phyloP scores from a whole-genome alignment of 306 rosid species.

The Cyamopsis tetragonoloba region DNA sequence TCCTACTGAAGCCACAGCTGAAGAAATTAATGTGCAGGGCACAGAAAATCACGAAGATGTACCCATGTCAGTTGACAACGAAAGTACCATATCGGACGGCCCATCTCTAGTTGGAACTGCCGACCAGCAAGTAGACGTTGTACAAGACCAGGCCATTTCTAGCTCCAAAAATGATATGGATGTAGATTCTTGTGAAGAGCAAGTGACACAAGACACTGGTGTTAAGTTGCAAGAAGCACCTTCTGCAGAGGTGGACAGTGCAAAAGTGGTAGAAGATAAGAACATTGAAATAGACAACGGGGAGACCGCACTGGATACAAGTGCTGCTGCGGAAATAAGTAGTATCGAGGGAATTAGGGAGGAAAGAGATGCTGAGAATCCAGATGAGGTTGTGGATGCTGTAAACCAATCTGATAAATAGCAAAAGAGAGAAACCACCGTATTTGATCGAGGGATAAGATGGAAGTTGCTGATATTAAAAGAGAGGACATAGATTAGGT shows the following conservation, averaged over 20 bases:
- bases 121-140: conserved; percentile 28
- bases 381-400: conserved; percentile 26
- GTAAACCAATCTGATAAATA: conserved; percentile 20
- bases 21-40: conserved; percentile 23
- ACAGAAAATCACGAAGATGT: conserved; percentile 23
- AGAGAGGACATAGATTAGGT: conserved; percentile 11
- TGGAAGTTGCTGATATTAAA: conserved; percentile 25
- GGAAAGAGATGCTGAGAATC: conserved; percentile 23
- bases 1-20: conserved; percentile 36
- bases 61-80: conserved; percentile 31
- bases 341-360: conserved; percentile 16
- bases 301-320: conserved; percentile 11
- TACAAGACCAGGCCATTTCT: conserved; percentile 17
- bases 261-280: conserved; percentile 6
- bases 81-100: conserved; percentile 24
- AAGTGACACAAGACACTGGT: neutral
- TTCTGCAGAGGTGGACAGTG: conserved; percentile 27
- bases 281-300: neutral
- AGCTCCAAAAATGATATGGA: conserved; percentile 26
- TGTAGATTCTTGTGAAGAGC: conserved; percentile 29
- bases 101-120: conserved; percentile 29
- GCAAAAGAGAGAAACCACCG: conserved; percentile 19
- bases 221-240: conserved; percentile 23
- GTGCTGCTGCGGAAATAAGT: conserved; percentile 21
- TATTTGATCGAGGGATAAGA: neutral